Evolutionary conservation across 352 stramenopile species (phyloP), one percentile per base, ranked within the genome.

Genomic region (Paralagenidium karlingii): DNA sequence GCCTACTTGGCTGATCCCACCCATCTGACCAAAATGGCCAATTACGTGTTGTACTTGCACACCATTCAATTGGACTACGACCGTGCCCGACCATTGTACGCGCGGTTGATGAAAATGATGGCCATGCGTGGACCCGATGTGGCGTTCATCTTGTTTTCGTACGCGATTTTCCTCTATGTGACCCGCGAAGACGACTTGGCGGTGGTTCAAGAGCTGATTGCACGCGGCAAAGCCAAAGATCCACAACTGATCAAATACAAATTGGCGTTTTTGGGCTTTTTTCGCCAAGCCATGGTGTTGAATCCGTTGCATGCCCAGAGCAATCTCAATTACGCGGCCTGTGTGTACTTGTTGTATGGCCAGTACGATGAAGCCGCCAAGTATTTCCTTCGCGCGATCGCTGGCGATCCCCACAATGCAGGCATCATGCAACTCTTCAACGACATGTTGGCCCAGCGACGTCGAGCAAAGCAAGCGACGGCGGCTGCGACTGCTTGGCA

Each of bases 31-130:
- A 77, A 75, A 38, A 75, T 89, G 51, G 70, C 68, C 52, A 92
- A 92, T 48, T 92, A 88, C 43, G 65, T 78, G 46, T 42, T 92
- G 13, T 92, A 69, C 20, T 41, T 92, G 15, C 76, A 90, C 49
- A 68, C 74, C 5, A 68, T 89, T 27, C 33, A 49, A 21, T 69
- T 88, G 32, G 78, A 89, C 33, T 89, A 90, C 49, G 76, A 84
- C 11, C 73, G 74, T 11, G 78, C 78, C 8, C 43, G 76, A 10
- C 71, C 68, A 1, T 33, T 92, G 13, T 92, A 88, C 32, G 61
- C 50, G 2, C 54, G 63, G 11, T 46, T 90, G 6, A 57, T 85
- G 58, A 63, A 74, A 3, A 71, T 67, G n/a, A 92, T 92, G 78
- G 60, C 64, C 3, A 57, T 76, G 21, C 63, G 76, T 8, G 78